Evolutionary conservation across 768 basidiomycete species (phyloP), one percentile per base, ranked within the genome.

Genomic region (Amanita subjunquillea): DNA sequence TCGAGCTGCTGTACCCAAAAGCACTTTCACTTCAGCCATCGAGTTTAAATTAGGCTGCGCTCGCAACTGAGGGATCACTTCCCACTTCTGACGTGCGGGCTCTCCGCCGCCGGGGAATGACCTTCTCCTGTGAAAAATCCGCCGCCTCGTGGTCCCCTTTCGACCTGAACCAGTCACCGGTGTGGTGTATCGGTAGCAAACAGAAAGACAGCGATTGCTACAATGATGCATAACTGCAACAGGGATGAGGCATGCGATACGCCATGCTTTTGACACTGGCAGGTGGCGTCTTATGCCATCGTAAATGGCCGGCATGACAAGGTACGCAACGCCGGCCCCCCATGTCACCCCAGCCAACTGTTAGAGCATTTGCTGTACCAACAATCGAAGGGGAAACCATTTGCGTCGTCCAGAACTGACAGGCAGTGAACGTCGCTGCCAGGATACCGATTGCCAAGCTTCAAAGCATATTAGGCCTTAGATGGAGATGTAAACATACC

Each of bases 321-420:
- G 17, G n/a, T 53, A 41, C 27, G 44, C 20, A 42, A 30, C 22
- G 63, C 67, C 32, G 60, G 51, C 57, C 13, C 48, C 48, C 48
- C 48, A 50, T 50, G 39, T 73, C 67, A 47, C 80, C 80, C 77
- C 77, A 82, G 0, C 80, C 80, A 4, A 67, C 80, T 6, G 73
- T 74, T 1, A 83, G 59, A 0, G 77, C 78, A 58, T 80, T 82
- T 0, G 79, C 76, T 17, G 63, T 64, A 6, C 69, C 71, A 9
- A 69, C 66, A 15, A 64, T 60, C 32, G 62, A 67, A 50, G 74
- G 80, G 62, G 81, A 78, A 60, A 78, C 83, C 63, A 83, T 82
- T 3, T 65, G 66, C 0, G 82, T 79, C 8, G 79, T 79, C 78
- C 82, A 80, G 3, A 75, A 74, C 51, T 80, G 75, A 55, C 79